These are phyloP conservation scores for Moesziomyces antarcticus DNA, from an alignment of 1,284 basidiomycete genomes.

Conservation along the genomic window DNA sequence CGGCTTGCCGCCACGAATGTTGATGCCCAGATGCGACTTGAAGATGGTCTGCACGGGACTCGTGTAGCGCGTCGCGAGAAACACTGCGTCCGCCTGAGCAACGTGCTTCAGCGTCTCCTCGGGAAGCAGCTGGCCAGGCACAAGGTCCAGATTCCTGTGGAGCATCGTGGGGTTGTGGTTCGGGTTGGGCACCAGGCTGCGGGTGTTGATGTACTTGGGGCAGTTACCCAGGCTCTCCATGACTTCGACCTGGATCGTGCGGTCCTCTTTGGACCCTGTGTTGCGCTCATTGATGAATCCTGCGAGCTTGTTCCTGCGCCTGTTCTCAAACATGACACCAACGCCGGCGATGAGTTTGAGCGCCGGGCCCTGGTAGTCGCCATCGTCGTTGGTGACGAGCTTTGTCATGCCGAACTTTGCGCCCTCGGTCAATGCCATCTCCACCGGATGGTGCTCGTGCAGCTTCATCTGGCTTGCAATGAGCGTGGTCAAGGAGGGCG, in stretches of 20 bases:
- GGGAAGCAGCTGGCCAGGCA: slow-evolving; percentile 13
- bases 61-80: slow-evolving; percentile 31
- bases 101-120: slow-evolving; percentile 20
- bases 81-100: slow-evolving; percentile 31
- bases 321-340: slow-evolving; percentile 40
- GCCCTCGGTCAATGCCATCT: slow-evolving; percentile 19
- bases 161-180: slow-evolving; percentile 11
- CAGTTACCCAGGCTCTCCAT: slow-evolving; percentile 41
- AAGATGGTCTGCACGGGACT: slow-evolving; percentile 25
- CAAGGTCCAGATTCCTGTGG: slow-evolving; percentile 12
- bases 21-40: slow-evolving; percentile 42
- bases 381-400: slow-evolving; percentile 14
- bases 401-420: slow-evolving; percentile 34
- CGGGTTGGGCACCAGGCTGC: slow-evolving; percentile 16
- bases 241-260: slow-evolving; percentile 29
- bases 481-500: slow-evolving; percentile 26
- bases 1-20: slow-evolving; percentile 39
- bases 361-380: slow-evolving; percentile 23
- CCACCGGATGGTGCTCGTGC: slow-evolving; percentile 32
- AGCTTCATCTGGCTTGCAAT: slow-evolving; percentile 20
- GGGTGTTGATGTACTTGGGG: slow-evolving; percentile 43
- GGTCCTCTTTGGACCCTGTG: slow-evolving; percentile 10
- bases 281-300: slow-evolving; percentile 38
- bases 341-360: slow-evolving; percentile 34
- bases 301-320: slow-evolving; percentile 36